Conservation (phyloP, 805 yeast genomes). For the Hanseniaspora vineae region DNA sequence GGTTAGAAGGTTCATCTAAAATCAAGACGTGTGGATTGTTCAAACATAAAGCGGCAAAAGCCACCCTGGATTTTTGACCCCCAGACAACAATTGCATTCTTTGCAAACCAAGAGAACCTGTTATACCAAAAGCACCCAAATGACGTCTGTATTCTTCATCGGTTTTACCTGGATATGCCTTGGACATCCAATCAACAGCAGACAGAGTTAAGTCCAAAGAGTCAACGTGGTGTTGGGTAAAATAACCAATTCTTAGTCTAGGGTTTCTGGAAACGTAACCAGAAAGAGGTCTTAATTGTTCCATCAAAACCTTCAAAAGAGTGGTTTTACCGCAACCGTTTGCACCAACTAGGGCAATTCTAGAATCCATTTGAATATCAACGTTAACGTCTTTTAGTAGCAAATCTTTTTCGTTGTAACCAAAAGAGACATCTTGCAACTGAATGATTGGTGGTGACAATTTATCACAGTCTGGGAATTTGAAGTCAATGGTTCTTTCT, state of each 20-base stretch:
- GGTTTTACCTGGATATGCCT: constrained; percentile 78
- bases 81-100: constrained; percentile 85
- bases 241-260: constrained; percentile 84
- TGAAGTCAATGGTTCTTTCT: constrained; percentile 71
- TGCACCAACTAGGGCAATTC: constrained; percentile 96
- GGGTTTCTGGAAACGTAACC: constrained; percentile 76
- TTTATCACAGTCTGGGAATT: constrained; percentile 90
- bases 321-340: constrained; percentile 99
- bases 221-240: constrained; percentile 97
- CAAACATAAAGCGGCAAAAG: constrained; percentile 89
- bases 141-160: constrained; percentile 97
- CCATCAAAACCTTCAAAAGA: constrained; percentile 74
- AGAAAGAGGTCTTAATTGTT: constrained; percentile 53
- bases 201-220: constrained; percentile 79
- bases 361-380: constrained; percentile 84
- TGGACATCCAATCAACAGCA: constrained; percentile 92
- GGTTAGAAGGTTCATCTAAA: constrained; percentile 96
- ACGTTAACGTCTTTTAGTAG: constrained; percentile 68
- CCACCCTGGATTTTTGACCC: constrained; percentile 97
- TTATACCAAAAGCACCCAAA: constrained; percentile 92
- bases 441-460: constrained; percentile 90
- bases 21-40: constrained; percentile 82
- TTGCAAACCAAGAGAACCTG: constrained; percentile 86
- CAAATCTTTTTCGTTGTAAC: constrained; percentile 55
- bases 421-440: constrained; percentile 75